phyloP scores from a whole-genome alignment of 352 stramenopile species.

The Globisporangium heterothallicum region DNA sequence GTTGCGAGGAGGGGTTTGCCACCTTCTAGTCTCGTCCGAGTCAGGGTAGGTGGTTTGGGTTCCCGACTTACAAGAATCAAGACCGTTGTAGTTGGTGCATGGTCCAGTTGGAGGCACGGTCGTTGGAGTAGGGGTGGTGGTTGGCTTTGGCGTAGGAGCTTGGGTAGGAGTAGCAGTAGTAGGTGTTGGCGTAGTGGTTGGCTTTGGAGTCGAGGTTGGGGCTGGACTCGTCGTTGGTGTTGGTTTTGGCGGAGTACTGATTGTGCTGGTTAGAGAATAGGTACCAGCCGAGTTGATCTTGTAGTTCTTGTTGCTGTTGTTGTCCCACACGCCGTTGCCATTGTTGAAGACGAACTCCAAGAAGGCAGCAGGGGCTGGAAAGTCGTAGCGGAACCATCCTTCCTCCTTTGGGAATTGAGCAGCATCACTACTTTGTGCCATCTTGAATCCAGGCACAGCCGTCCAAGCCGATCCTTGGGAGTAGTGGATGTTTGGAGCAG shows the following conservation, averaged over 20 bases:
- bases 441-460: slow-evolving; percentile 21
- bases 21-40: slow-evolving; percentile 28
- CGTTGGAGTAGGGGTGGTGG: slow-evolving; percentile 12
- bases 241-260: slow-evolving; percentile 1
- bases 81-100: slow-evolving; percentile 31
- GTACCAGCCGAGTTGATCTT: slow-evolving; percentile 24
- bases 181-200: slow-evolving; percentile 11
- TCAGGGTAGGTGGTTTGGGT: slow-evolving; percentile 15
- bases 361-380: slow-evolving; percentile 14
- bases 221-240: slow-evolving; percentile 9
- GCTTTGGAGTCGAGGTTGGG: slow-evolving; percentile 2
- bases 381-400: slow-evolving; percentile 35
- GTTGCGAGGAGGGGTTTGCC: slow-evolving; percentile 47
- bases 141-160: slow-evolving; percentile 7
- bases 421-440: slow-evolving; percentile 19
- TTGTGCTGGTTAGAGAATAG: slow-evolving; percentile 26
- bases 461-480: slow-evolving; percentile 29
- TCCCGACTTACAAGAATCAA: slow-evolving; percentile 20
- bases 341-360: slow-evolving; percentile 48
- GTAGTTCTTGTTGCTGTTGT: slow-evolving; percentile 38
- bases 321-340: slow-evolving; percentile 35
- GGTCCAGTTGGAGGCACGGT: slow-evolving; percentile 14
- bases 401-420: slow-evolving; percentile 7
- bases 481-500: slow-evolving; percentile 41
- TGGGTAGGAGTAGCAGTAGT: slow-evolving; percentile 12